These are phyloP conservation scores for Inga leiocalycina DNA, from an alignment of 306 rosid genomes.

Conservation along the genomic window DNA sequence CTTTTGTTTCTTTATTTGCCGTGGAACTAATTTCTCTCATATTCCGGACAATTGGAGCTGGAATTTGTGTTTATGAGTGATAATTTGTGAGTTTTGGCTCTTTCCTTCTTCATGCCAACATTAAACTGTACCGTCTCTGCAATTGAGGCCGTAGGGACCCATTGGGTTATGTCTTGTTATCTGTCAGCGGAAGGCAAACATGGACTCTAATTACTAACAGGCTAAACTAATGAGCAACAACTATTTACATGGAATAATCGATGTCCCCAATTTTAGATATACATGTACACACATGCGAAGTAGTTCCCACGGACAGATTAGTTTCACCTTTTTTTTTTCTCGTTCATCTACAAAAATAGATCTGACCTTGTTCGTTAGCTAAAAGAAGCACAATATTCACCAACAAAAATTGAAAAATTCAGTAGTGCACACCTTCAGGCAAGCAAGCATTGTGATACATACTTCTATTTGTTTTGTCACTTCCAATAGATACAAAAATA, in stretches of 20 bases:
- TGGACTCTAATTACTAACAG: neutral
- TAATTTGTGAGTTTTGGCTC: neutral
- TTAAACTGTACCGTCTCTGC: neutral
- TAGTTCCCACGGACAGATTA: no score
- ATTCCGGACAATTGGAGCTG: neutral
- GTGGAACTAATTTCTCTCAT: neutral
- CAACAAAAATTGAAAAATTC: neutral
- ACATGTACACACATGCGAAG: no score
- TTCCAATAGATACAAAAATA: neutral
- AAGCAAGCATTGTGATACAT: neutral
- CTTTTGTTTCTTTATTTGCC: neutral
- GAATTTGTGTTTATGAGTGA: neutral
- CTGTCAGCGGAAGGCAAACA: neutral
- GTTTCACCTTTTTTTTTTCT: neutral
- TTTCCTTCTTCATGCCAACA: neutral
- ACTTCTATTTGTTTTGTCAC: neutral
- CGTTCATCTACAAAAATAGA: neutral
- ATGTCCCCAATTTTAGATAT: neutral
- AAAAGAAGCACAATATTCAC: neutral
- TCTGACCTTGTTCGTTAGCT: neutral
- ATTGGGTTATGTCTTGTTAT: neutral
- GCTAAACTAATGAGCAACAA: neutral
- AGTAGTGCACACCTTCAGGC: neutral
- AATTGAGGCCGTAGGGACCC: neutral
- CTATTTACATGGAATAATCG: neutral